Conservation (phyloP, 441 rosid species). For the Sinapis alba region DNA sequence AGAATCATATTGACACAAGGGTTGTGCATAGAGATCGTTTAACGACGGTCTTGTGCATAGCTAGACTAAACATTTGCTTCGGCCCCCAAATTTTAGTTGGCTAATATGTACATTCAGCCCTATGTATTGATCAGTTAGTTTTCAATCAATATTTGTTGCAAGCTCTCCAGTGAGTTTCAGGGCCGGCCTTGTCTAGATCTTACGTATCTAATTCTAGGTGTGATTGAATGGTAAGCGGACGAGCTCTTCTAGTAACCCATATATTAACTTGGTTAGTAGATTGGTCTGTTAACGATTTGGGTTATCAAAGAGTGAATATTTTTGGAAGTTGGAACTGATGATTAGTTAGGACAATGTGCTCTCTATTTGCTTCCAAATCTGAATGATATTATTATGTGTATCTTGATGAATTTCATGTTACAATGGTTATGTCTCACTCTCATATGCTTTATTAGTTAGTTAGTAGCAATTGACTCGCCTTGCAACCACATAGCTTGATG, state of each 20-base stretch:
- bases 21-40: not conserved
- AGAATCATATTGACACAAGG: not conserved
- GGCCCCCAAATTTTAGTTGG: no score
- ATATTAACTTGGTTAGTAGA: not conserved
- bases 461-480: not conserved
- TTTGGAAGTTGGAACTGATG: not conserved
- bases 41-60: no score
- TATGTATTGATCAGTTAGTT: no score
- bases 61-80: no score
- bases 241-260: not conserved
- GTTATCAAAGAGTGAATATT: conserved; percentile 2
- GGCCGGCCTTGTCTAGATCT: conserved; percentile 2
- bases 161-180: no score
- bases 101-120: no score
- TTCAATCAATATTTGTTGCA: no score
- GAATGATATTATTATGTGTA: not conserved
- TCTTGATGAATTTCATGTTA: not conserved
- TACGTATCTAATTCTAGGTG: not conserved
- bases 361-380: not conserved
- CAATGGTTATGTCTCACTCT: not conserved
- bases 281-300: not conserved
- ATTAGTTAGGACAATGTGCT: not conserved
- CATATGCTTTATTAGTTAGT: not conserved
- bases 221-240: not conserved
- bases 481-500: not conserved